Conservation (phyloP, 2,329 filamentous ascomycete species). For the Alternaria longipes region DNA sequence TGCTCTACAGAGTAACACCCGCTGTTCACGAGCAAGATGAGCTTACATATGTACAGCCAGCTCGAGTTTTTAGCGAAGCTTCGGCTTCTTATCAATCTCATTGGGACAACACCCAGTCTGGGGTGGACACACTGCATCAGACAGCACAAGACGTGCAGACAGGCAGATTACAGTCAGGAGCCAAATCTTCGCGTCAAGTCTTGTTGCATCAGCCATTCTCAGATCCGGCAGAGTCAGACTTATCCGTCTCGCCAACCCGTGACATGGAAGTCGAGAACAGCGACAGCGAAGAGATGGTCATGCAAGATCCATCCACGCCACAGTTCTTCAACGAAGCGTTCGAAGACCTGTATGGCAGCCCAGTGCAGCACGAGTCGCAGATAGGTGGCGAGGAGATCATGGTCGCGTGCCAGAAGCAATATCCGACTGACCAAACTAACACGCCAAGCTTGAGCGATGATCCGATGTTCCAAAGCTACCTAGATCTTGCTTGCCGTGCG, state of each 20-base stretch:
- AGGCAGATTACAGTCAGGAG: neutral
- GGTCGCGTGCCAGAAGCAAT: neutral
- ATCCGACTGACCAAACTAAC: neutral
- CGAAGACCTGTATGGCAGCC: neutral
- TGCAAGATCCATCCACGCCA: neutral
- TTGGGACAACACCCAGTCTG: neutral
- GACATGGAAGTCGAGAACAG: neutral
- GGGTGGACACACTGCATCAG: neutral
- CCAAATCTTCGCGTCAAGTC: neutral
- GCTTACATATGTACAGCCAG: conserved; percentile 1
- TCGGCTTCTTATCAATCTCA: neutral
- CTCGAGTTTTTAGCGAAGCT: neutral
- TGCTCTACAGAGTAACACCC: neutral
- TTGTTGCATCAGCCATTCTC: neutral
- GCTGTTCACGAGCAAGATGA: neutral
- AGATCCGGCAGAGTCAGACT: neutral
- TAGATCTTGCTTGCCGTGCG: conserved; percentile 3
- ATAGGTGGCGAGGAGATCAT: neutral
- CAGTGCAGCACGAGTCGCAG: neutral
- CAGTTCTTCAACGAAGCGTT: conserved; percentile 5
- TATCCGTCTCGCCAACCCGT: neutral
- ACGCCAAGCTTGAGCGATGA: neutral
- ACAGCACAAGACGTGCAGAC: neutral
- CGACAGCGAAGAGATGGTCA: neutral
- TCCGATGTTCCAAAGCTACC: conserved; percentile 2